Base-by-base conservation (phyloP, 768 basidiomycete species). In the Amanita fuliginea region DNA sequence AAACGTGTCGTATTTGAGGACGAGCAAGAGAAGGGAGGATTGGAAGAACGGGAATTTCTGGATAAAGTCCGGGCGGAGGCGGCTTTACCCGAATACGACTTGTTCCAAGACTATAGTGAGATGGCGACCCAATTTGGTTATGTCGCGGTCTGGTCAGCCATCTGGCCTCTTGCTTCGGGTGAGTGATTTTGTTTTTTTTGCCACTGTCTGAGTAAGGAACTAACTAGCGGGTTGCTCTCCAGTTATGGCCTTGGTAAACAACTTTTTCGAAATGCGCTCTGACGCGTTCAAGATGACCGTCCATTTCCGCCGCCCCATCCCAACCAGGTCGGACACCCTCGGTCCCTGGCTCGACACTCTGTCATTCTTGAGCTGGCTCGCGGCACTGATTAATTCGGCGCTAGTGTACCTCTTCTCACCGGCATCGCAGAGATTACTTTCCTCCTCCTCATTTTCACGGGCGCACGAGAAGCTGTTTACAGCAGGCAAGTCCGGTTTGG, bases 111-210 rank as follows among this genome's bases (percentile, higher is more conserved):
- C 66, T 99, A 95, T 64, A 81, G 80, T 58, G 96, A 99, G 68
- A 97, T 99, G 94, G 88, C 88, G 13, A 85, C 86, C 7, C 91
- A 94, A 59, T 96, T 95, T 62, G 94, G 95, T 0, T 93, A 95
- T 60, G 81, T 97, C 26, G 81, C 80, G 6, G 70, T 97, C 18
- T 98, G 93, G 91, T 87, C 83, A 41, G 83, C 89, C 26, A 89
- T 94, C 51, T 98, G 93, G 92, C 91, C 94, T 2, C 70, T 98
- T 14, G 86, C 91, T 2, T 82, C 91, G 21, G 72, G 83, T 84
- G 48, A 34, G 76, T 61, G 19, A 32, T 9, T 21, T 8, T 24
- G 10, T 44, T 26, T 4, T 26, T 6, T 4, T n/a, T 32, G 30
- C n/a, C n/a, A n/a, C n/a, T n/a, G n/a, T n/a, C n/a, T n/a, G n/a